A percentile compares a stretch with the other conserved stretches of the same genome.
phyloP scores from a whole-genome alignment of 306 rosid genomes.

The Trifolium repens region DNA sequence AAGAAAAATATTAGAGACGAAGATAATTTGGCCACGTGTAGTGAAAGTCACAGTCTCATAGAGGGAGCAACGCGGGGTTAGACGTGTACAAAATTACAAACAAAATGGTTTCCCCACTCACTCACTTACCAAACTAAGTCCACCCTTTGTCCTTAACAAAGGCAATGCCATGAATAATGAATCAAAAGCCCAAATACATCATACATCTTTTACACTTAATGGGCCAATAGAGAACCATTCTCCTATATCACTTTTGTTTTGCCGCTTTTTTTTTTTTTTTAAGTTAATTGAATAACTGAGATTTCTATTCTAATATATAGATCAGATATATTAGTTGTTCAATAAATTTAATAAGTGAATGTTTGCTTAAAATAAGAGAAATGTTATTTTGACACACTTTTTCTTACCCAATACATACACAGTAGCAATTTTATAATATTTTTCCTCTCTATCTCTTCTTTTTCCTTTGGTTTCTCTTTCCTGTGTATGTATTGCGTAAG shows the following conservation, averaged over 20 bases:
- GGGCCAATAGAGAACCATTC: slow-evolving; percentile 48
- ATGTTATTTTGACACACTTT: too few species aligned
- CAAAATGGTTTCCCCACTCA: slow-evolving; percentile 37
- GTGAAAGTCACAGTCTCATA: slow-evolving; percentile 11
- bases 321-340: too few species aligned
- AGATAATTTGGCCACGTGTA: slow-evolving; percentile 65
- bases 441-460: too few species aligned
- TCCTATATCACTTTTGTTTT: background rate
- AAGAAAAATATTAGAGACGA: slow-evolving; percentile 8
- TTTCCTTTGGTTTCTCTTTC: too few species aligned
- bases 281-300: too few species aligned
- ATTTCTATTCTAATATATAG: too few species aligned
- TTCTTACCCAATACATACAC: too few species aligned
- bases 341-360: too few species aligned
- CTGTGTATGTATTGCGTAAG: too few species aligned
- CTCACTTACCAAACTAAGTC: background rate
- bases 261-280: slow-evolving; percentile 15
- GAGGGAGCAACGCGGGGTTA: slow-evolving; percentile 74
- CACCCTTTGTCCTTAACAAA: background rate
- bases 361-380: too few species aligned
- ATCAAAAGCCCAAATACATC: slow-evolving; percentile 26
- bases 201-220: slow-evolving; percentile 22
- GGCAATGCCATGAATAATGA: background rate
- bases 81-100: slow-evolving; percentile 54
- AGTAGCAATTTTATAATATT: too few species aligned